Evolutionary conservation across 331 rosid genomes (phyloP).

Genomic region (Phaseolus coccineus): DNA sequence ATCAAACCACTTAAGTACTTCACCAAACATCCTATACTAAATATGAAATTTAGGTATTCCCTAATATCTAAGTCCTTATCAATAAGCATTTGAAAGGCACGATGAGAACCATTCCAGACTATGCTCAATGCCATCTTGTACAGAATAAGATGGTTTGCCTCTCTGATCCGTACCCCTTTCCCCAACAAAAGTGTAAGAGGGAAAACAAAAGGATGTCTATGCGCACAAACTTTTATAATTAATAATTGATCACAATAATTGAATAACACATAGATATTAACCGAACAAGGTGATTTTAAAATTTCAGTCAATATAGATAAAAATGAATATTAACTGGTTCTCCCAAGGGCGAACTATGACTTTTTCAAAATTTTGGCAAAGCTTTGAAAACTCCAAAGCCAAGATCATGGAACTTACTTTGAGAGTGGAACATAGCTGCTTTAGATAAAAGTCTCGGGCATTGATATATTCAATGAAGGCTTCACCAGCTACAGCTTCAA

Average conservation of each 20-base stretch:
- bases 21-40: background rate
- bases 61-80: background rate
- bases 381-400: constrained; percentile 9
- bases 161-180: constrained; percentile 6
- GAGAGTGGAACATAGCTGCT: constrained; percentile 80
- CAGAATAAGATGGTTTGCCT: constrained; percentile 11
- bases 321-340: constrained; percentile 36
- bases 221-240: background rate
- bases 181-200: constrained; percentile 5
- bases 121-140: constrained; percentile 10
- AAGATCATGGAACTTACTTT: constrained; percentile 60
- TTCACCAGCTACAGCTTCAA: constrained; percentile 98
- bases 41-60: background rate
- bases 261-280: constrained; percentile 24
- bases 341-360: background rate
- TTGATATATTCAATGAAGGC: constrained; percentile 86
- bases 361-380: constrained; percentile 11
- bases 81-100: background rate
- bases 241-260: constrained; percentile 24
- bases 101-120: constrained; percentile 4
- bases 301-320: constrained; percentile 27
- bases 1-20: background rate
- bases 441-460: constrained; percentile 81
- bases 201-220: constrained; percentile 15
- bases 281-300: constrained; percentile 10